Percentiles rank a stretch among this genome's conserved stretches.
phyloP scores from a whole-genome alignment of 225 moss, liverwort and hornwort genomes.

The Pseudisothecium myosuroides region DNA sequence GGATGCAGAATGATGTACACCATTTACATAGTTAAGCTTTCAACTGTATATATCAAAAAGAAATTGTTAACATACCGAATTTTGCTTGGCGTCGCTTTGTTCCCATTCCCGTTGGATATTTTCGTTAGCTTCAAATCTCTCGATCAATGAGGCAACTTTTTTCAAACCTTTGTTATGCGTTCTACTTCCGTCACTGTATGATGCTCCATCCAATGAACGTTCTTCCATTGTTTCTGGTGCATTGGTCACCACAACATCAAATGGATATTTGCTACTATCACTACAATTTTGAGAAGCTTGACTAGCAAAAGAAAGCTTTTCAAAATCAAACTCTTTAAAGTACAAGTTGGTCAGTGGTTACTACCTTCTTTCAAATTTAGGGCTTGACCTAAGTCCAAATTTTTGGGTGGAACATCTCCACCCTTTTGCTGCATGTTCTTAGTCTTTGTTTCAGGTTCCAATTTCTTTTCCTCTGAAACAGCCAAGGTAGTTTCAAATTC shows the following conservation, averaged over 20 bases:
- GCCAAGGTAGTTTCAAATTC: neutral
- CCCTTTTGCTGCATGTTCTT: neutral
- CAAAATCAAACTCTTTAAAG: neutral
- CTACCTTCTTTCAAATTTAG: neutral
- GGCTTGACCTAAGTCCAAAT: neutral
- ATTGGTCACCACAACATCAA: neutral
- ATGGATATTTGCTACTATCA: neutral
- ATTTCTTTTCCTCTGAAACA: slow-evolving; percentile 12
- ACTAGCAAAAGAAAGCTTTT: neutral
- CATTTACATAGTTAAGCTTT: neutral
- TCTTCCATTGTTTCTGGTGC: neutral
- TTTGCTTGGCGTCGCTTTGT: slow-evolving; percentile 10
- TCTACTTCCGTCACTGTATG: neutral
- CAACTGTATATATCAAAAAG: neutral
- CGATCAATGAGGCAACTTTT: slow-evolving; percentile 32
- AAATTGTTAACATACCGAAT: neutral
- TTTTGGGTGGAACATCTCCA: neutral
- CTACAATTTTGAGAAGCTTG: neutral
- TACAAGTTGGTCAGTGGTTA: neutral
- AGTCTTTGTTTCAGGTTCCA: neutral
- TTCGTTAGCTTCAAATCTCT: slow-evolving; percentile 35
- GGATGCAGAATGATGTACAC: neutral
- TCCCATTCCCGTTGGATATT: slow-evolving; percentile 19
- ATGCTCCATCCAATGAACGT: neutral
- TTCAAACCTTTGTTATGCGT: neutral